Base-by-base conservation (phyloP, 2,329 filamentous ascomycete genomes). In the Ophiostoma triangulosporum region DNA sequence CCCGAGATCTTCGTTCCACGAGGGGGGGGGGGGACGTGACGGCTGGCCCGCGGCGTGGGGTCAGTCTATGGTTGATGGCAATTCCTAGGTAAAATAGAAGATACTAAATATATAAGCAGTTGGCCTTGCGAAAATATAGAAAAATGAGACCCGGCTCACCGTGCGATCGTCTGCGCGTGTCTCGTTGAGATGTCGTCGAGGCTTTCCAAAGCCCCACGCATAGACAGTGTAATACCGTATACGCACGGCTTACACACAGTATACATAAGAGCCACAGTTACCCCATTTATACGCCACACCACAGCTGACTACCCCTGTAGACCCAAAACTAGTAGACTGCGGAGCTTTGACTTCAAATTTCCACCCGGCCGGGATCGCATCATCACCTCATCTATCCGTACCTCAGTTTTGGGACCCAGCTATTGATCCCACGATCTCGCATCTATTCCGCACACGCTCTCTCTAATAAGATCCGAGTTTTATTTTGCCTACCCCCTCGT, bases 331-430 rank as follows among this genome's bases (percentile, higher is more conserved):
- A 52, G 46, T 36, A 35, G 36, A 38, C 15, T 51, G 50, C 31
- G 45, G 43, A 49, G 51, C 51, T 46, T 15, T 48, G 45, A 53
- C 51, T 46, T 53, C 51, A 53, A 53, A 53, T 53, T 53, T 53
- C 51, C 51, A 46, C 48, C 48, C 9, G n/a, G 32, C 51, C 48
- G 27, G 45, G 38, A 20, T 49, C 45, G 31, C 8, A 17, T 24
- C 38, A 24, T 43, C 38, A 43, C 38, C 38, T 43, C 38, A 43
- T 43, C 38, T 9, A 20, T 24, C 38, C 38, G 38, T 24, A 43
- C 38, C 38, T 24, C 38, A 26, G 38, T 43, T 20, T 24, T 43
- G 38, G 38, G 38, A 43, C 38, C 38, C 20, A 43, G 38, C 20
- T 43, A 43, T 3, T 6, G 38, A 22, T 43, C 38, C 38, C 38